phyloP scores from a whole-genome alignment of 1,139 yeast species.

The Hyphopichia buzzinii region DNA sequence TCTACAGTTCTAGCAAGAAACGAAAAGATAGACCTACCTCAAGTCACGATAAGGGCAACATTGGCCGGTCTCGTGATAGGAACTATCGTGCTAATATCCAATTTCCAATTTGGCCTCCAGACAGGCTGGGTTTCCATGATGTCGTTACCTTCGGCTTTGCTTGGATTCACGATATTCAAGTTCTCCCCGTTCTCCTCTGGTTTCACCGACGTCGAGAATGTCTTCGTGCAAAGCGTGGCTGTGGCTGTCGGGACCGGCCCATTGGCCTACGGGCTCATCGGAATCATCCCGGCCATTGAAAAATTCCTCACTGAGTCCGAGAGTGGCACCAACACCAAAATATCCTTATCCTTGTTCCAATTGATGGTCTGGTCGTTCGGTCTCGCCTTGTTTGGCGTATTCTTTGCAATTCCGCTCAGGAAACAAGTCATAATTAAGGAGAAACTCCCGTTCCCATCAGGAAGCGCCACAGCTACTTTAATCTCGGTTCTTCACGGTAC shows the following conservation, averaged over 20 bases:
- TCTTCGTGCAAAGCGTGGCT: slow-evolving; percentile 85
- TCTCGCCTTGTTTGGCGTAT: slow-evolving; percentile 89
- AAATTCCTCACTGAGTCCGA: slow-evolving; percentile 78
- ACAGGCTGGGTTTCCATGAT: slow-evolving; percentile 99
- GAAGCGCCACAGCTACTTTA: slow-evolving; percentile 92
- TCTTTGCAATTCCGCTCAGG: slow-evolving; percentile 87
- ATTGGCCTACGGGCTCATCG: slow-evolving; percentile 89
- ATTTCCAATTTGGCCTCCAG: slow-evolving; percentile 94
- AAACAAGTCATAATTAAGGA: slow-evolving; percentile 82
- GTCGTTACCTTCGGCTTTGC: slow-evolving; percentile 92
- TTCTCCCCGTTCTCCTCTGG: slow-evolving; percentile 43
- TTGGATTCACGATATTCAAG: slow-evolving; percentile 82
- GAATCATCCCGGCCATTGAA: slow-evolving; percentile 96
- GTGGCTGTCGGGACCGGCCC: slow-evolving; percentile 99
- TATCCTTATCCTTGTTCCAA: slow-evolving; percentile 44
- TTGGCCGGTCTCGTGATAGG: slow-evolving; percentile 76
- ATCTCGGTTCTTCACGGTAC: slow-evolving; percentile 83
- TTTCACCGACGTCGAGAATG: slow-evolving; percentile 90
- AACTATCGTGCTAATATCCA: slow-evolving; percentile 75
- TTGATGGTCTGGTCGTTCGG: slow-evolving; percentile 81
- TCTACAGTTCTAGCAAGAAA: slow-evolving; percentile 15
- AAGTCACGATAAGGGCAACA: slow-evolving; percentile 71
- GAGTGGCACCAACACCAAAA: slow-evolving; percentile 55
- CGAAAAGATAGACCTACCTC: slow-evolving; percentile 46
- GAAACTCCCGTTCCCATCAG: slow-evolving; percentile 89